Conservation (phyloP, 2,329 filamentous ascomycete genomes). For the Paracorniculantispora psalliotae region DNA sequence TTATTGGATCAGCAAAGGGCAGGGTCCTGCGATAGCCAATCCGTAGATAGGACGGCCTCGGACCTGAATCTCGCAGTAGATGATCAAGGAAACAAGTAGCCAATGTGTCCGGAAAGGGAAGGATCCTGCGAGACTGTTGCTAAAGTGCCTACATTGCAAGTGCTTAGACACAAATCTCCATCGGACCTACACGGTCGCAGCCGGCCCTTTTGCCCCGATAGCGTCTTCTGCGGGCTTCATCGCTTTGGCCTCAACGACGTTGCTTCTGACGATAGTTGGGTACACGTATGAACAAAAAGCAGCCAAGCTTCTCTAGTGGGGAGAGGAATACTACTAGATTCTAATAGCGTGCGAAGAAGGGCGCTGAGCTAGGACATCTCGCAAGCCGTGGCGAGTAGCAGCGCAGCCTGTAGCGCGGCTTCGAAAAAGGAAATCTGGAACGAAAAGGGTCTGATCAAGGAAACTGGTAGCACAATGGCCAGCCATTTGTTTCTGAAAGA, state of each 20-base stretch:
- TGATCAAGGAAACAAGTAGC: not conserved
- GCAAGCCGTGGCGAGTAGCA: not conserved
- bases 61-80: not conserved
- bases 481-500: not conserved
- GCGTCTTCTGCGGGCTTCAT: not conserved
- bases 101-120: not conserved
- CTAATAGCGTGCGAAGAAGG: not conserved
- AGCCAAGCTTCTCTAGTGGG: not conserved
- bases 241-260: not conserved
- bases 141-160: not conserved
- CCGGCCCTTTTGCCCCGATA: not conserved
- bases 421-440: constrained; percentile 5
- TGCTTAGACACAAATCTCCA: not conserved
- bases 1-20: not conserved
- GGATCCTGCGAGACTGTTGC: not conserved
- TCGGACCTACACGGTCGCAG: no score
- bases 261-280: constrained; percentile 5
- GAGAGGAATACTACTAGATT: not conserved
- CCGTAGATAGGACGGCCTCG: not conserved
- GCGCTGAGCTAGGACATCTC: not conserved
- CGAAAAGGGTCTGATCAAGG: not conserved
- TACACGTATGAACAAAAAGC: not conserved
- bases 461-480: not conserved
- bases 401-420: not conserved
- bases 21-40: not conserved